Evolutionary conservation across 768 basidiomycete genomes (phyloP).

Genomic region (Russula lepida): DNA sequence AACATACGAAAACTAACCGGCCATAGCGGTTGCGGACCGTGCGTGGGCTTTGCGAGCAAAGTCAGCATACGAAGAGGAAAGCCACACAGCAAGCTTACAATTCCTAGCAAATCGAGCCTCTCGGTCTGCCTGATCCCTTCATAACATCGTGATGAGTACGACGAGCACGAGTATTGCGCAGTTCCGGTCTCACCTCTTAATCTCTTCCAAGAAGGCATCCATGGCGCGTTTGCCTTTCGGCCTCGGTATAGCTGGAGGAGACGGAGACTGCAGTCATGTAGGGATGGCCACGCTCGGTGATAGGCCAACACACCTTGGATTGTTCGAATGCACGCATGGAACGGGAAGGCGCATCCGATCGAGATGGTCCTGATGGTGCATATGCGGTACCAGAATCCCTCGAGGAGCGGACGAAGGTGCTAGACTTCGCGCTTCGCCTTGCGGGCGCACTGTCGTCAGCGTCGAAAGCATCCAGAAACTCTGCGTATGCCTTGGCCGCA

Average conservation of each 20-base stretch:
- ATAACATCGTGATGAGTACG: not conserved
- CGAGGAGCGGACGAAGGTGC: slow-evolving; percentile 53
- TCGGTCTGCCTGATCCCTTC: slow-evolving; percentile 85
- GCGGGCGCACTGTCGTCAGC: slow-evolving; percentile 43
- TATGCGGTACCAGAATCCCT: slow-evolving; percentile 42
- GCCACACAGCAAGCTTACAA: slow-evolving; percentile 32
- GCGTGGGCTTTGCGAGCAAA: slow-evolving; percentile 37
- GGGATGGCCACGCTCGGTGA: not conserved
- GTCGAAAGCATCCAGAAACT: slow-evolving; percentile 80
- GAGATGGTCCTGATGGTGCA: slow-evolving; percentile 30
- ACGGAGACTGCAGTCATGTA: slow-evolving; percentile 39
- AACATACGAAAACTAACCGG: slow-evolving; percentile 43
- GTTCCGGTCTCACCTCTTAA: slow-evolving; percentile 61
- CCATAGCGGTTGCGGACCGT: slow-evolving; percentile 84
- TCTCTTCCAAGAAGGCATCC: slow-evolving; percentile 94
- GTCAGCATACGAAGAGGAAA: not conserved
- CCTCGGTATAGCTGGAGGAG: slow-evolving; percentile 49
- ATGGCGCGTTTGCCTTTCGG: slow-evolving; percentile 94
- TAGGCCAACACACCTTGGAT: slow-evolving; percentile 26
- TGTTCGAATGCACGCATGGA: slow-evolving; percentile 27
- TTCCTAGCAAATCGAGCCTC: slow-evolving; percentile 76
- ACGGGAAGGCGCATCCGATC: slow-evolving; percentile 27
- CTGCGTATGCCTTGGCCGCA: slow-evolving; percentile 72
- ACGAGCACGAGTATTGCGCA: not conserved
- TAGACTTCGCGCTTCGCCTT: slow-evolving; percentile 39